A percentile compares a stretch with the other conserved stretches of the same genome.
Evolutionary conservation across 2,329 filamentous ascomycete species (phyloP).

Genomic region (Triangularia setosa): DNA sequence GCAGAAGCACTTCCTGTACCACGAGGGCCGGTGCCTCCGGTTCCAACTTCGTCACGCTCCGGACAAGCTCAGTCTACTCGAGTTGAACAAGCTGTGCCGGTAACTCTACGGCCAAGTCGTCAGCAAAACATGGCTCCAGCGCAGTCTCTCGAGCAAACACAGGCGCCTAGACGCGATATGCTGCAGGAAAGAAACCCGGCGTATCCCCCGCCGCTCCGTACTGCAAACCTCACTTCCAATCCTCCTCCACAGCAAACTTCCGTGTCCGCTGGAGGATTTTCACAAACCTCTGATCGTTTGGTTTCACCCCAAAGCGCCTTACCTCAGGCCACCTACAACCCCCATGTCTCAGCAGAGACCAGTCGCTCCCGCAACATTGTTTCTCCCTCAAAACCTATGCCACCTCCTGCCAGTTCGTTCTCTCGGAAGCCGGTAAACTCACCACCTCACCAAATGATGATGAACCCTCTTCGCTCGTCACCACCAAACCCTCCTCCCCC

Average conservation of each 20-base stretch:
- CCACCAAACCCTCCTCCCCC: conserved; percentile 1
- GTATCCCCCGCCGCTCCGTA: neutral
- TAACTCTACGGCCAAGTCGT: neutral
- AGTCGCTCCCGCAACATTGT: conserved; percentile 2
- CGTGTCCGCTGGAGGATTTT: neutral
- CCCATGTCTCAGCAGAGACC: neutral
- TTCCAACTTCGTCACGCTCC: conserved; percentile 10
- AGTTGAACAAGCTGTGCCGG: neutral
- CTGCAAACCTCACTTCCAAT: neutral
- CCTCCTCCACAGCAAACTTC: neutral
- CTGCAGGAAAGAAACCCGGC: neutral
- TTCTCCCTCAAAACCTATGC: conserved; percentile 3
- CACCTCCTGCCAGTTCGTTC: neutral
- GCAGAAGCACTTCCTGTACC: conserved; percentile 2
- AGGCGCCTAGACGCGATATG: neutral
- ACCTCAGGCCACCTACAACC: neutral
- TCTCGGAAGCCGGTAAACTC: neutral
- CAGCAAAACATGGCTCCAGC: conserved; percentile 3
- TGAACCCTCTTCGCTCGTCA: conserved; percentile 1
- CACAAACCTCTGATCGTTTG: neutral
- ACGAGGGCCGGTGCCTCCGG: neutral
- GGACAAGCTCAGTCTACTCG: neutral
- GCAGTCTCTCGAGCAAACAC: neutral
- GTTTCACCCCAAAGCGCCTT: neutral
- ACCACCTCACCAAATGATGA: neutral